Conservation (phyloP, 495 filamentous ascomycete species). For the Penicillium odoratum region DNA sequence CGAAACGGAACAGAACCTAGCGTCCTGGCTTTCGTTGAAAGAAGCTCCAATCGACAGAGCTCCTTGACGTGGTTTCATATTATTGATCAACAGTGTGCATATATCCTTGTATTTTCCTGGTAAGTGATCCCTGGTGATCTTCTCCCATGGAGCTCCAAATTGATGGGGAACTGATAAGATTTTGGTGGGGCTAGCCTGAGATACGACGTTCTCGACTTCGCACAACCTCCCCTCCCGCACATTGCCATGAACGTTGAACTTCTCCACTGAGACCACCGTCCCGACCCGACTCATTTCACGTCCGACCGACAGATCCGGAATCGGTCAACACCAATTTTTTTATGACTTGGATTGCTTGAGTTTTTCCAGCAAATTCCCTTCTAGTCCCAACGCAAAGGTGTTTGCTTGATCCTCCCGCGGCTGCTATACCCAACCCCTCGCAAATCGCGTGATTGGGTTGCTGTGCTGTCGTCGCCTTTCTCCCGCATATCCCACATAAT, state of each 20-base stretch:
- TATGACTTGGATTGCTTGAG: background rate
- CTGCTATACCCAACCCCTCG: conserved; percentile 4
- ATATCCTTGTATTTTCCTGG: background rate
- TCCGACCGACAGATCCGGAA: background rate
- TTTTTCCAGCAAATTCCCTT: conserved; percentile 1
- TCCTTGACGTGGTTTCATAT: conserved; percentile 7
- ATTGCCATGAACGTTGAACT: conserved; percentile 36
- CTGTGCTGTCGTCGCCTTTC: conserved; percentile 23
- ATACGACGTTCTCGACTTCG: conserved; percentile 30
- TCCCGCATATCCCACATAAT: conserved; percentile 24
- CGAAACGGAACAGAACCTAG: conserved; percentile 26
- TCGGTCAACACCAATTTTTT: background rate
- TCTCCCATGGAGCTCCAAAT: conserved; percentile 1
- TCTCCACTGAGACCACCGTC: conserved; percentile 20
- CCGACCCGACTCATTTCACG: conserved; percentile 2
- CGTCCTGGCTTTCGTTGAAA: conserved; percentile 15
- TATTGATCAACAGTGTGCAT: conserved; percentile 4
- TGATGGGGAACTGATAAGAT: conserved; percentile 21
- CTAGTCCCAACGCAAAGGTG: background rate
- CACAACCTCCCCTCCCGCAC: conserved; percentile 43
- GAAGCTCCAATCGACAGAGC: conserved; percentile 8
- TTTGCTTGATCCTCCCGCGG: conserved; percentile 6
- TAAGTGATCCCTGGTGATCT: conserved; percentile 1
- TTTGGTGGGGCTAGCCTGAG: conserved; percentile 25
- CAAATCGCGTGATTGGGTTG: conserved; percentile 29